Conservation (phyloP, 2,329 filamentous ascomycete species). For the Cephalotrichum gorgonifer region DNA sequence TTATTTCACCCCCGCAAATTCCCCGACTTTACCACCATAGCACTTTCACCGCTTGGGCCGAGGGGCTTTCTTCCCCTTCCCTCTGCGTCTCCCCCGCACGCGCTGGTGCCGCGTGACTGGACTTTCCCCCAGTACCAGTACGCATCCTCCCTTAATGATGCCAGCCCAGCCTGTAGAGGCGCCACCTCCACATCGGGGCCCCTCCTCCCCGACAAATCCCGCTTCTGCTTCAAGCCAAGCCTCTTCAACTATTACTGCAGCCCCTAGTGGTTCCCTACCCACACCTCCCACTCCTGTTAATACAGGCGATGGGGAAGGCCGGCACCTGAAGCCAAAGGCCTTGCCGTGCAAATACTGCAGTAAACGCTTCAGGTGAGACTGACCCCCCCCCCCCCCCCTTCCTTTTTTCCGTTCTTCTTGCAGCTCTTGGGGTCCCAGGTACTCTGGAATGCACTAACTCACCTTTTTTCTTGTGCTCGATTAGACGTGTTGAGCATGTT, state of each 20-base stretch:
- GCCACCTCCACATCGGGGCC: conserved; percentile 19
- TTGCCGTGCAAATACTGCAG: conserved; percentile 53
- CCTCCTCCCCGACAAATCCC: conserved; percentile 14
- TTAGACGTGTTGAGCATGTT: conserved; percentile 53
- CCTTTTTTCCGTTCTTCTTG: conserved; percentile 7
- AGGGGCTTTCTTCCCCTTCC: neutral
- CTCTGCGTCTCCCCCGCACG: neutral
- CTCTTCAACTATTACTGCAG: neutral
- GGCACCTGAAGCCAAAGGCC: conserved; percentile 50
- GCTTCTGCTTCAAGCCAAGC: conserved; percentile 16
- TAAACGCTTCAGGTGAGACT: conserved; percentile 49
- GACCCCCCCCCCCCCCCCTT: conserved; percentile 8
- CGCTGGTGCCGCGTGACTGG: neutral
- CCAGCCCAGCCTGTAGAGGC: conserved; percentile 43
- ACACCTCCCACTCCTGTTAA: conserved; percentile 3
- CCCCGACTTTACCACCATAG: neutral
- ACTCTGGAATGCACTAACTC: neutral
- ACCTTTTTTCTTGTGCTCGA: conserved; percentile 12
- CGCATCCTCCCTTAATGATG: conserved; percentile 31
- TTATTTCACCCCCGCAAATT: conserved; percentile 3
- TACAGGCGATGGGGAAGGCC: conserved; percentile 36
- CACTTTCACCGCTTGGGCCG: neutral
- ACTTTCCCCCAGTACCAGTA: neutral
- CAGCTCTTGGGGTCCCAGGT: neutral
- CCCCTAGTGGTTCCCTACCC: neutral